Evolutionary conservation across 495 filamentous ascomycete genomes (phyloP), one percentile per base, ranked within the genome.

Genomic region (Podospora anserina): DNA sequence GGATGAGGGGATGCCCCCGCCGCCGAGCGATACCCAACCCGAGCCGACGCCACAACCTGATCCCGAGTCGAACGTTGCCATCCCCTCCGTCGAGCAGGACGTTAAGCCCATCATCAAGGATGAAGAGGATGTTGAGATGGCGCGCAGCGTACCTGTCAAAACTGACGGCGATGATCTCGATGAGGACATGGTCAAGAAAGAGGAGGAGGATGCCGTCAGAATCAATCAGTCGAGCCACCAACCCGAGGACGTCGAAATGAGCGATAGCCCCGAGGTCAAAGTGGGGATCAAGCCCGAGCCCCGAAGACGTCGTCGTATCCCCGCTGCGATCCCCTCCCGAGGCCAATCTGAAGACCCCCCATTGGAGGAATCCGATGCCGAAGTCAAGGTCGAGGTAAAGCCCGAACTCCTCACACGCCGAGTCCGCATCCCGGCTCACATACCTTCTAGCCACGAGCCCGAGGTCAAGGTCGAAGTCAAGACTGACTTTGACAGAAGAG

Each of bases 161-260:
- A 4, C 30, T 19, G 58, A 61, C 7, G 58, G 5, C 58, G 27
- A 61, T 61, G 60, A 63, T 63, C 7, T 39, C 26, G 60, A 63
- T 30, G 60, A 63, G 2, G 30, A 63, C 18, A 28, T 63, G 60
- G 61, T 63, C 32, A 63, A 63, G 32, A 32, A 63, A 18, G 30
- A 61, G 23, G 59, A 61, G 26, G 59, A 61, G 26, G 30, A 30
- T 15, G 56, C 15, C 7, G 56, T 59, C 19, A 59, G 19, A 59
- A 30, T 61, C 9, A 13, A 49, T 16, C 39, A 49, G 15, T 11
- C 39, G 9, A 49, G 39, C 15, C 39, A 49, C 13, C 39, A 49
- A 16, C 39, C 39, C 13, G 39, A 49, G 39, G 39, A 49, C 2
- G 39, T 49, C 39, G 39, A 49, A 13, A 49, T 49, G 39, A 16